These are phyloP conservation scores for Nemophila menziesii DNA, from an alignment of 257 asterid genomes.

Conservation along the genomic window DNA sequence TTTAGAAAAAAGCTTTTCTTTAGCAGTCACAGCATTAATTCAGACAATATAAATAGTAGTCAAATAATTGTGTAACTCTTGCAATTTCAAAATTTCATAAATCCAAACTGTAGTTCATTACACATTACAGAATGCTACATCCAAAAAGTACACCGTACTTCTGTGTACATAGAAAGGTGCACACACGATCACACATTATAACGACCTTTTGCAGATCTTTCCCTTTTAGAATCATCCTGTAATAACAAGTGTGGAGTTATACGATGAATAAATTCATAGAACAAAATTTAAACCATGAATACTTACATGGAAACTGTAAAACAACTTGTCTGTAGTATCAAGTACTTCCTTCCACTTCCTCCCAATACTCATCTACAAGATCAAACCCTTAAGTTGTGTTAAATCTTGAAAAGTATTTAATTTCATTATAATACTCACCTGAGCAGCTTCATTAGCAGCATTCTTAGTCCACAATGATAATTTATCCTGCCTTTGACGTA, in stretches of 20 bases:
- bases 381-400: constrained; percentile 4
- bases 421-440: too few relatives aligned
- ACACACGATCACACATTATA: constrained; percentile 32
- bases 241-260: constrained; percentile 3
- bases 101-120: too few relatives aligned
- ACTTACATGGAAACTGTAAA: constrained; percentile 60
- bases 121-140: too few relatives aligned
- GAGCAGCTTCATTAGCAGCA: constrained; percentile 87
- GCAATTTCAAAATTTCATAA: too few relatives aligned
- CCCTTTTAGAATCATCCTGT: constrained; percentile 74
- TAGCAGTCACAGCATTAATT: too few relatives aligned
- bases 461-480: constrained; percentile 85
- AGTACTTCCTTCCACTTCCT: constrained; percentile 87
- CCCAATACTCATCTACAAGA: constrained; percentile 74
- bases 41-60: too few relatives aligned
- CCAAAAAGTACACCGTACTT: too few relatives aligned
- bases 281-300: neutral
- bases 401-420: too few relatives aligned
- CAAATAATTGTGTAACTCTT: too few relatives aligned
- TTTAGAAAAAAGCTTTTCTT: too few relatives aligned
- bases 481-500: constrained; percentile 75
- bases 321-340: constrained; percentile 52
- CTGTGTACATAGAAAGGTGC: too few relatives aligned
- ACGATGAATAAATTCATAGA: neutral
- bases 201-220: constrained; percentile 48